These are phyloP conservation scores for Populus davidiana DNA, from an alignment of 345 rosid genomes.

Conservation along the genomic window DNA sequence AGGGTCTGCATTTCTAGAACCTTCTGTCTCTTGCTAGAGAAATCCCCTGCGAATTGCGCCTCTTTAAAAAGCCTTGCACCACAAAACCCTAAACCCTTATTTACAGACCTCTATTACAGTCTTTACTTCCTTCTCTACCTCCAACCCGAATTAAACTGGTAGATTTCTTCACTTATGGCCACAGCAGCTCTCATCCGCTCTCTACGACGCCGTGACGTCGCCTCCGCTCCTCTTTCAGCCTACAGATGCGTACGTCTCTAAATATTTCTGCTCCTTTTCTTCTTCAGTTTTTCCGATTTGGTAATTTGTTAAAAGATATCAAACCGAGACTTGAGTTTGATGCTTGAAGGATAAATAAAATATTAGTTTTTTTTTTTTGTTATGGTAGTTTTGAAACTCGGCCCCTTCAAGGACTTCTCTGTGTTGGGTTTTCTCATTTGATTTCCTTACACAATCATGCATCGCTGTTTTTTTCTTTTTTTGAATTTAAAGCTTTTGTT, in stretches of 20 bases:
- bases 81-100: slow-evolving; percentile 25
- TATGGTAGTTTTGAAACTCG: background rate
- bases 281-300: background rate
- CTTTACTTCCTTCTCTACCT: too few species aligned
- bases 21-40: slow-evolving; percentile 6
- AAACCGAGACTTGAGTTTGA: background rate
- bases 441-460: background rate
- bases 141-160: too few species aligned
- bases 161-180: slow-evolving; percentile 43
- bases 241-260: slow-evolving; percentile 53
- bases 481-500: background rate
- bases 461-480: background rate
- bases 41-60: background rate
- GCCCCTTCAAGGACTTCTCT: background rate
- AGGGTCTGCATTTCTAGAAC: background rate
- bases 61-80: background rate
- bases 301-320: background rate
- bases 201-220: slow-evolving; percentile 64
- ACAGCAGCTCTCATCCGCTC: slow-evolving; percentile 61
- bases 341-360: background rate
- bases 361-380: too few species aligned
- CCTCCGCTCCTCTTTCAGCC: slow-evolving; percentile 51
- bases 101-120: background rate
- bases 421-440: background rate
- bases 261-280: background rate